Percentiles rank a stretch among this genome's conserved stretches.
These are phyloP conservation scores for Sphaerulina populicola DNA, from an alignment of 2,329 filamentous ascomycete genomes.

Conservation along the genomic window DNA sequence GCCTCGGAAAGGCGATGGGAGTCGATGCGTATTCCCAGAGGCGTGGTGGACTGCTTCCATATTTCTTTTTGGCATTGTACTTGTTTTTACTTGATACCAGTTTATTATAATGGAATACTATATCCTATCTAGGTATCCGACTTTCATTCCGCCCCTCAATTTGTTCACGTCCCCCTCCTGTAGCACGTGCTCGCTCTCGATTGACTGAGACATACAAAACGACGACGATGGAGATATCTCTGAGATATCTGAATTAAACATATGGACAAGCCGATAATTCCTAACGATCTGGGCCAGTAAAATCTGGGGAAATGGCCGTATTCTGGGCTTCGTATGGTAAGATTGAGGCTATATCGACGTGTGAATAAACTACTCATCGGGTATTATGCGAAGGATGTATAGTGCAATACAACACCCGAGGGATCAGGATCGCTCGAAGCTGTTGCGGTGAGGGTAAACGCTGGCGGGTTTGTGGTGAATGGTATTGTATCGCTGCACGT, in stretches of 20 bases:
- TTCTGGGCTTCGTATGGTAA: too few species aligned
- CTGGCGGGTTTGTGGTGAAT: not conserved
- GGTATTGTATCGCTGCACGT: too few species aligned
- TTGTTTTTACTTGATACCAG: not conserved
- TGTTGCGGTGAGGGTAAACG: not conserved
- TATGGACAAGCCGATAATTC: too few species aligned
- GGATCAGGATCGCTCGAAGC: not conserved
- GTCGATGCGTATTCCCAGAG: not conserved
- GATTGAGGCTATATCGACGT: not conserved
- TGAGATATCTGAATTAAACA: too few species aligned
- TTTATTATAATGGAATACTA: not conserved
- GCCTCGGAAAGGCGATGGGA: not conserved
- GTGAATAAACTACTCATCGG: not conserved
- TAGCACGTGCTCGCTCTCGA: slow-evolving; percentile 12
- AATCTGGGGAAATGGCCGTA: too few species aligned
- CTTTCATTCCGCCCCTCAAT: not conserved
- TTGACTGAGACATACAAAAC: too few species aligned
- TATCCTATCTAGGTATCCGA: not conserved
- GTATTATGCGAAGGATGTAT: not conserved
- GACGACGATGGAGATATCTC: too few species aligned
- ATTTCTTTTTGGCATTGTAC: not conserved
- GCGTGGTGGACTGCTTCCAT: slow-evolving; percentile 3
- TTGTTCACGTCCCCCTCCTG: not conserved
- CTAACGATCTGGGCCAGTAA: too few species aligned
- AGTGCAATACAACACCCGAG: not conserved